A percentile compares a stretch with the other conserved stretches of the same genome.
These are phyloP conservation scores for Suillus tomentosus DNA, from an alignment of 768 basidiomycete genomes.

Conservation along the genomic window DNA sequence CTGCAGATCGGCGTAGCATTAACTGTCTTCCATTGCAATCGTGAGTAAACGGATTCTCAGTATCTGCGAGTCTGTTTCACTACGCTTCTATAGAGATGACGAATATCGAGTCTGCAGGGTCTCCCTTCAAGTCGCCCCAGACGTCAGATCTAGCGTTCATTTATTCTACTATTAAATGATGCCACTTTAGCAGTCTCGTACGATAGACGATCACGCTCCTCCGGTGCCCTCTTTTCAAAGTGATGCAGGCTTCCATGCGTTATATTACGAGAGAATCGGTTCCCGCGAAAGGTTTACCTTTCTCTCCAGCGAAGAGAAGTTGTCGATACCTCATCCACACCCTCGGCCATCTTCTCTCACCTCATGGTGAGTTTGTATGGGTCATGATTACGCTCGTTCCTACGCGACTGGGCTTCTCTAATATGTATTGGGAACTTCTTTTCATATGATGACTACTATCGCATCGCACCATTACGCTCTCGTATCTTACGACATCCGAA, in stretches of 20 bases:
- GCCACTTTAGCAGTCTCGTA: not conserved
- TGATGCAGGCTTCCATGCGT: not conserved
- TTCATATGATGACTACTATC: not conserved
- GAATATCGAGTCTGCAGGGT: not conserved
- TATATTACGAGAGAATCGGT: not conserved
- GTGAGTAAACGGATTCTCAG: conserved; percentile 3
- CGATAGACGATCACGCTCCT: not conserved
- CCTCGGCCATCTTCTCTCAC: conserved; percentile 1
- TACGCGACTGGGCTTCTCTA: conserved; percentile 6
- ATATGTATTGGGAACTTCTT: conserved; percentile 2
- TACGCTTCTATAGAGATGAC: not conserved
- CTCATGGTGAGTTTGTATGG: not conserved
- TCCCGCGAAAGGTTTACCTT: conserved; percentile 7
- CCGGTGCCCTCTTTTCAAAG: not conserved
- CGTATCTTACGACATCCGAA: not conserved
- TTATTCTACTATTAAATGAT: not conserved
- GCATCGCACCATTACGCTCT: not conserved
- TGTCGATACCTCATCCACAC: not conserved
- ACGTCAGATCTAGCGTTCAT: not conserved
- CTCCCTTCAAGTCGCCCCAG: not conserved
- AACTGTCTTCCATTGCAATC: not conserved
- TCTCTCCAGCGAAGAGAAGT: conserved; percentile 2
- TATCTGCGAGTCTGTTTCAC: conserved; percentile 2
- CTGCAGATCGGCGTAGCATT: not conserved
- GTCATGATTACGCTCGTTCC: conserved; percentile 7